These are phyloP conservation scores for Candida yuanshanica DNA, from an alignment of 805 yeast species.

Conservation along the genomic window DNA sequence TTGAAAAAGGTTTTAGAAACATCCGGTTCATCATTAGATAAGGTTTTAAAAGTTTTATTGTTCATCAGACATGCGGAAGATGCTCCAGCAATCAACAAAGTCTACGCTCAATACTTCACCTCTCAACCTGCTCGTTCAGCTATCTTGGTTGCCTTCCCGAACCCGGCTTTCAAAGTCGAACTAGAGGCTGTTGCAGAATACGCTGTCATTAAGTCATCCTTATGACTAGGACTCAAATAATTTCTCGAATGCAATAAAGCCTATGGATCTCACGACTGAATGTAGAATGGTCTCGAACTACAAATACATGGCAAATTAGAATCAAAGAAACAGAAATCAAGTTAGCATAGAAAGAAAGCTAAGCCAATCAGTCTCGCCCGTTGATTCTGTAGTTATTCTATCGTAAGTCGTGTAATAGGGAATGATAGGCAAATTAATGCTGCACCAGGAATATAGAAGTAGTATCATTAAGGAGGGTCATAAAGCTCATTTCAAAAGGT, in stretches of 20 bases:
- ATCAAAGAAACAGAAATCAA: no score
- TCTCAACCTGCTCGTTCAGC: constrained; percentile 50
- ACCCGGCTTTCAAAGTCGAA: constrained; percentile 44
- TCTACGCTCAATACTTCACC: constrained; percentile 41
- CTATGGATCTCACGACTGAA: no score
- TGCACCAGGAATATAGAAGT: background rate
- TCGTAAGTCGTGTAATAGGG: no score
- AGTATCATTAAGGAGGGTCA: background rate
- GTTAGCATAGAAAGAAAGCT: no score
- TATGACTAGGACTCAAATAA: no score
- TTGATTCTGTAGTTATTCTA: no score
- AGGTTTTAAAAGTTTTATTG: constrained; percentile 43
- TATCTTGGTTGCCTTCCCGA: constrained; percentile 46
- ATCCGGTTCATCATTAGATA: constrained; percentile 41
- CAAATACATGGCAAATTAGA: no score
- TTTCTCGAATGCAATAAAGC: no score
- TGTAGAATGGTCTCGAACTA: no score
- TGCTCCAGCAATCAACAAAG: constrained; percentile 37
- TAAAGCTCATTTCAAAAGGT: background rate
- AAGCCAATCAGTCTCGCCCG: no score
- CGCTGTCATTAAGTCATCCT: constrained; percentile 6
- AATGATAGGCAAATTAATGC: background rate
- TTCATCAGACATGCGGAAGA: constrained; percentile 40
- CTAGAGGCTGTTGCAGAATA: constrained; percentile 42
- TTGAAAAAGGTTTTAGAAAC: constrained; percentile 36